These are phyloP conservation scores for Trichosporon asahii DNA, from an alignment of 1,284 basidiomycete genomes.

Conservation along the genomic window DNA sequence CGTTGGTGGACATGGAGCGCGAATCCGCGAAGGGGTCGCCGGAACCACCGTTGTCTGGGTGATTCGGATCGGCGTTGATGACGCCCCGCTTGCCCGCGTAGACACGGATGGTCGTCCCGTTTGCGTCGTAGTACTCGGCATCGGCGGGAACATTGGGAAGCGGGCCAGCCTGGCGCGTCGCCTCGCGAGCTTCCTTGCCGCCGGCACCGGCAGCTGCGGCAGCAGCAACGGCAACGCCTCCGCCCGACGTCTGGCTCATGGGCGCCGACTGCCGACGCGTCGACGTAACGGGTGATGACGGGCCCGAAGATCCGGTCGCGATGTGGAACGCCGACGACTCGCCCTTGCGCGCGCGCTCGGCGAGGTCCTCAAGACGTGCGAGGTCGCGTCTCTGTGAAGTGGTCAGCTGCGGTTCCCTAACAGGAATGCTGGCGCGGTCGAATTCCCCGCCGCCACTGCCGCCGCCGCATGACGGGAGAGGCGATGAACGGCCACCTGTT, in stretches of 20 bases:
- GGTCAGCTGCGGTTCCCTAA: slow-evolving; percentile 5
- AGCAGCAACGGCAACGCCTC: neutral
- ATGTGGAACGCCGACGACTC: slow-evolving; percentile 49
- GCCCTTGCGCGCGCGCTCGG: slow-evolving; percentile 47
- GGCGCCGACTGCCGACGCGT: slow-evolving; percentile 4
- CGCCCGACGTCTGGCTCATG: slow-evolving; percentile 11
- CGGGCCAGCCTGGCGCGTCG: slow-evolving; percentile 13
- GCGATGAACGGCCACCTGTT: neutral
- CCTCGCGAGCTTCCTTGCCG: slow-evolving; percentile 9
- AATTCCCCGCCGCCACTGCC: neutral
- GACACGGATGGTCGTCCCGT: slow-evolving; percentile 37
- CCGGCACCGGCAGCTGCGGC: neutral
- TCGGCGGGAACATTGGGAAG: slow-evolving; percentile 26
- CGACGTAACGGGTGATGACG: slow-evolving; percentile 5
- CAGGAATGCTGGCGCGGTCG: neutral
- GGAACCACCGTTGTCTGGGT: slow-evolving; percentile 29
- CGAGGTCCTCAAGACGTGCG: slow-evolving; percentile 45
- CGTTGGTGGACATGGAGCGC: slow-evolving; percentile 41
- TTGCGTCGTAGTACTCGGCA: slow-evolving; percentile 41
- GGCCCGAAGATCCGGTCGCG: slow-evolving; percentile 12
- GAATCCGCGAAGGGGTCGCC: slow-evolving; percentile 48
- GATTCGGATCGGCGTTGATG: slow-evolving; percentile 45
- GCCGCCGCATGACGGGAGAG: neutral
- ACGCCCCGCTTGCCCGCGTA: slow-evolving; percentile 36
- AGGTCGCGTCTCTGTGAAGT: slow-evolving; percentile 43